Evolutionary conservation across 345 rosid genomes (phyloP).

Genomic region (Odontarrhena argentea): DNA sequence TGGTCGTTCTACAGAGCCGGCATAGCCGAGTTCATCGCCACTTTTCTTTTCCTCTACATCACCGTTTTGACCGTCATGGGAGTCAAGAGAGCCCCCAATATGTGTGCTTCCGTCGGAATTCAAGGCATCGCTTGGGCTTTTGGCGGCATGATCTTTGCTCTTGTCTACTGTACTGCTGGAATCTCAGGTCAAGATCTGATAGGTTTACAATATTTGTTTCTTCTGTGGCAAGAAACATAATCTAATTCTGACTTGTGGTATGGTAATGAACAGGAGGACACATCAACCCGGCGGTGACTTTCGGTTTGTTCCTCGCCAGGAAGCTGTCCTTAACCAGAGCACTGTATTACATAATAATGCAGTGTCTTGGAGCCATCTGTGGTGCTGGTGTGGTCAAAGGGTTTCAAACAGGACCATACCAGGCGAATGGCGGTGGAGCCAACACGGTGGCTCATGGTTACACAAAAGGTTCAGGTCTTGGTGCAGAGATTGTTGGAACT

Average conservation of each 20-base stretch:
- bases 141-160: constrained; percentile 83
- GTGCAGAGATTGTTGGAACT: constrained; percentile 74
- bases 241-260: constrained; percentile 7
- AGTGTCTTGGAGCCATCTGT: constrained; percentile 72
- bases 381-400: constrained; percentile 81
- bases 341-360: constrained; percentile 63
- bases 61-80: constrained; percentile 75
- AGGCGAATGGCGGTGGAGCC: constrained; percentile 57
- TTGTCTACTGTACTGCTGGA: constrained; percentile 80
- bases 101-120: constrained; percentile 58
- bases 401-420: constrained; percentile 44
- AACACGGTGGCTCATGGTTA: constrained; percentile 59
- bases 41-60: constrained; percentile 68
- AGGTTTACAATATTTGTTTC: neutral
- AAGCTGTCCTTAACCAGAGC: constrained; percentile 73
- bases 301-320: constrained; percentile 66
- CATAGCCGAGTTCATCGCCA: constrained; percentile 66
- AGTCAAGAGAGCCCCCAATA: constrained; percentile 44
- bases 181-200: constrained; percentile 49
- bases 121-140: constrained; percentile 85
- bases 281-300: constrained; percentile 73
- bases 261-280: constrained; percentile 57
- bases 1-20: constrained; percentile 83
- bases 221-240: neutral
- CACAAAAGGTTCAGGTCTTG: constrained; percentile 72